Evolutionary conservation across 129 eudicot species (phyloP).

Genomic region (Saposhnikovia divaricata): DNA sequence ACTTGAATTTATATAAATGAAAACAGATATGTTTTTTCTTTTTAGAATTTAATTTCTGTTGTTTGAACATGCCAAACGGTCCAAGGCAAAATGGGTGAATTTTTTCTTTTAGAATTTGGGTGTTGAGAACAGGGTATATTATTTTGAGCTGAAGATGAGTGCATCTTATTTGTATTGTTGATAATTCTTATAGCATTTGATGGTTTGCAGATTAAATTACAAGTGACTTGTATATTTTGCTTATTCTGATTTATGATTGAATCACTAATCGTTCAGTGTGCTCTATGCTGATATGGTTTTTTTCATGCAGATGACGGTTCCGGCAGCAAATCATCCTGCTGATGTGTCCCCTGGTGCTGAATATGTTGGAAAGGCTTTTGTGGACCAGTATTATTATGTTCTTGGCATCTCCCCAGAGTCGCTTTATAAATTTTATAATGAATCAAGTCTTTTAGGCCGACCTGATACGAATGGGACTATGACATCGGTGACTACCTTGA

Average conservation of each 20-base stretch:
- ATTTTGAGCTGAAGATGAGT: background rate
- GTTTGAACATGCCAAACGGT: background rate
- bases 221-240: background rate
- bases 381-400: constrained; percentile 23
- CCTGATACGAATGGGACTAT: constrained; percentile 14
- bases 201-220: background rate
- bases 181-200: background rate
- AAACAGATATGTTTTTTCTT: background rate
- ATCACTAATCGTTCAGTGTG: background rate
- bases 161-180: background rate
- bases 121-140: background rate
- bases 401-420: constrained; percentile 21
- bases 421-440: constrained; percentile 19
- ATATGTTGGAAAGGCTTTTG: constrained; percentile 24
- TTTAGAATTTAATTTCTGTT: too few species aligned
- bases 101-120: too few species aligned
- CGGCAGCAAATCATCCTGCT: constrained; percentile 10
- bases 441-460: constrained; percentile 26
- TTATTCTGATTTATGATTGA: background rate
- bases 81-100: background rate
- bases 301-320: constrained; percentile 10
- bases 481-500: constrained; percentile 24
- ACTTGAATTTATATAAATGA: background rate
- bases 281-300: background rate
- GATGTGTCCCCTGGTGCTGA: constrained; percentile 5